These are phyloP conservation scores for Oryza nivara DNA, from an alignment of 176 grass and related monocot genomes.

Conservation along the genomic window DNA sequence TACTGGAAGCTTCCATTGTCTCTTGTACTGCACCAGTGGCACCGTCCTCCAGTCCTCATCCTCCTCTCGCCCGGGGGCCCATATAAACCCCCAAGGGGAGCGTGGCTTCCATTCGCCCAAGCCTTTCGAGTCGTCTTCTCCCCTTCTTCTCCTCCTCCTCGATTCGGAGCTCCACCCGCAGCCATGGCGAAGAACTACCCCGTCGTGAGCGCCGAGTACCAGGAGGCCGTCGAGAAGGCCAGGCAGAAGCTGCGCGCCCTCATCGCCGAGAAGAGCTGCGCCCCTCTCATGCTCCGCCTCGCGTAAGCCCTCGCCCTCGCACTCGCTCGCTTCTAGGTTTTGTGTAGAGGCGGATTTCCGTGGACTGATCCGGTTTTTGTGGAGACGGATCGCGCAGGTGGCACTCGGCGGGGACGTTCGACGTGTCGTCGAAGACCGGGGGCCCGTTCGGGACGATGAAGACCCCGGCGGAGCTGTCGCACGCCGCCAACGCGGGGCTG, in stretches of 20 bases:
- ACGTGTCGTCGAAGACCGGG: constrained; percentile 71
- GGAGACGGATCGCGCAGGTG: constrained; percentile 52
- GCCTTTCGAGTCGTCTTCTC: neutral
- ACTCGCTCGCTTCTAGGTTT: neutral
- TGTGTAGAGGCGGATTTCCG: no score
- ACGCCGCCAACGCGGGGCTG: constrained; percentile 83
- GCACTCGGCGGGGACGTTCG: constrained; percentile 96
- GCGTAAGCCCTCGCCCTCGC: constrained; percentile 51
- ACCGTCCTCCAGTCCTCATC: neutral
- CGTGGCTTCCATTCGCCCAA: constrained; percentile 33
- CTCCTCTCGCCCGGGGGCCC: neutral
- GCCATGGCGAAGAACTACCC: constrained; percentile 86
- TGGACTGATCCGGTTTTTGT: constrained; percentile 8
- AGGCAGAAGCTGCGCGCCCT: constrained; percentile 69
- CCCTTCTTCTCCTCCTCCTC: neutral
- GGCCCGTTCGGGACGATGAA: constrained; percentile 94
- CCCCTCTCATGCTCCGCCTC: constrained; percentile 88
- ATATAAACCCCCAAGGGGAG: constrained; percentile 37
- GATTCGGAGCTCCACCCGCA: constrained; percentile 20
- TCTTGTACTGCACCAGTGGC: neutral
- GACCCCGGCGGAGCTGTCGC: constrained; percentile 54
- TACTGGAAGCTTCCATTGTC: constrained; percentile 53
- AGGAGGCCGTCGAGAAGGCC: constrained; percentile 78
- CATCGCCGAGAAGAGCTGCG: constrained; percentile 95
- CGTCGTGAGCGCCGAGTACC: constrained; percentile 77